Conservation (phyloP, 1,284 basidiomycete species). For the Cronartium quercuum region DNA sequence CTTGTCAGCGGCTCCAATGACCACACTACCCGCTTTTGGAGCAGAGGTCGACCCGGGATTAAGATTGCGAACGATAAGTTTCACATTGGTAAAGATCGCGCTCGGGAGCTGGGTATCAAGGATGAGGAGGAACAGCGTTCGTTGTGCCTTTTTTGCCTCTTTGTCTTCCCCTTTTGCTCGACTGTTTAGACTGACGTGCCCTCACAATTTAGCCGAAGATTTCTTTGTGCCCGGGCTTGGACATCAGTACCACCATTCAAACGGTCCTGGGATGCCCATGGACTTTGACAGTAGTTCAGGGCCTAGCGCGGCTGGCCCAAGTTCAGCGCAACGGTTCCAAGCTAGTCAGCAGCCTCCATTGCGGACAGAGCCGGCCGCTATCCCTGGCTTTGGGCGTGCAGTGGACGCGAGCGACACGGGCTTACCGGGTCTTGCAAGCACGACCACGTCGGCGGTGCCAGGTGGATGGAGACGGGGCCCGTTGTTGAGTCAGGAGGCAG, state of each 20-base stretch:
- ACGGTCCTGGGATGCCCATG: neutral
- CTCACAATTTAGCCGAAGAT: conserved; percentile 16
- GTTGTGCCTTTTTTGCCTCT: neutral
- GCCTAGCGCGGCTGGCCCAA: neutral
- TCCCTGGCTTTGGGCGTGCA: conserved; percentile 33
- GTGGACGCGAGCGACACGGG: conserved; percentile 19
- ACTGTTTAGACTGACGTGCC: neutral
- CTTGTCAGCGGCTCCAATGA: conserved; percentile 89
- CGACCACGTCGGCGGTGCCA: neutral
- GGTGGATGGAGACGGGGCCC: conserved; percentile 27
- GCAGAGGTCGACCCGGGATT: conserved; percentile 67
- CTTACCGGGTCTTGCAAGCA: conserved; percentile 20
- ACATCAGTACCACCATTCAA: conserved; percentile 16
- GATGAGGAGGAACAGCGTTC: conserved; percentile 37
- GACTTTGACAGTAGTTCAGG: neutral
- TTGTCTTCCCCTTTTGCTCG: neutral
- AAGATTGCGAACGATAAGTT: conserved; percentile 39
- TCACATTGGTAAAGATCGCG: conserved; percentile 38
- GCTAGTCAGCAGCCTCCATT: neutral
- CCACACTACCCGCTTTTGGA: conserved; percentile 97
- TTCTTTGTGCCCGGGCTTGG: conserved; percentile 36
- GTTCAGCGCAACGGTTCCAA: neutral
- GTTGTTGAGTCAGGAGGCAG: conserved; percentile 30
- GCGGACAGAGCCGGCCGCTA: neutral
- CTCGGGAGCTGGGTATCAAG: conserved; percentile 35